Evolutionary conservation across 768 basidiomycete genomes (phyloP).

Genomic region (Collybia nuda): DNA sequence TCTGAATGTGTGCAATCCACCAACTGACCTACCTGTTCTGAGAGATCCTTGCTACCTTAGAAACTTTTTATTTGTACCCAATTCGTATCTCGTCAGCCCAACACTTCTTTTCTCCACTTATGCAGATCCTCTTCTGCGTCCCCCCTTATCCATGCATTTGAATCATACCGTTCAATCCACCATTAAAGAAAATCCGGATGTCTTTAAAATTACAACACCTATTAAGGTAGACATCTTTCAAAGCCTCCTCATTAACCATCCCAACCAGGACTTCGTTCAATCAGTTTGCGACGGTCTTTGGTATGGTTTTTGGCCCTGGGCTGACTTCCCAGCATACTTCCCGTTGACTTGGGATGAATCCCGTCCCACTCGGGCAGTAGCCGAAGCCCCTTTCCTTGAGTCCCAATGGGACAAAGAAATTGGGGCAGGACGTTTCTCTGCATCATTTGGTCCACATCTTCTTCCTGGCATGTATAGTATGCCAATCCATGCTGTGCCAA

Average conservation of each 20-base stretch:
- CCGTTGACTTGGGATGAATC: no score
- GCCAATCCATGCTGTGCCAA: conserved; percentile 33
- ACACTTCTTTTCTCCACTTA: no score
- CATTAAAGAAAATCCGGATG: no score
- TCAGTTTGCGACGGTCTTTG: conserved; percentile 24
- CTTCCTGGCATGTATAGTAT: conserved; percentile 35
- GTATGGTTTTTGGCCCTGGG: conserved; percentile 42
- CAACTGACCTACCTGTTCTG: no score
- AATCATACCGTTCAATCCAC: no score
- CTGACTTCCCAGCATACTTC: conserved; percentile 3
- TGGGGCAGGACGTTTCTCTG: conserved; percentile 11
- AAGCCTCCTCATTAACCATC: conserved; percentile 23
- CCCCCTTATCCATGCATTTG: no score
- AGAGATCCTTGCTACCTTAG: no score
- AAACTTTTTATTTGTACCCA: no score
- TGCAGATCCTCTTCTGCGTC: no score
- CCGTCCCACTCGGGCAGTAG: no score
- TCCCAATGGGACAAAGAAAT: conserved; percentile 21
- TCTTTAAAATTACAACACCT: conserved; percentile 12
- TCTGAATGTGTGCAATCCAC: no score
- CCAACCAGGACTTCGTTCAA: conserved; percentile 30
- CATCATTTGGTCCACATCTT: conserved; percentile 23
- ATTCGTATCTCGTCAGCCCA: no score
- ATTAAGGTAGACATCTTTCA: conserved; percentile 31
- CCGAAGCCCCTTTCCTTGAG: conserved; percentile 11